phyloP scores from a whole-genome alignment of 352 stramenopile species.

The Chrysophaeum taylorii region DNA sequence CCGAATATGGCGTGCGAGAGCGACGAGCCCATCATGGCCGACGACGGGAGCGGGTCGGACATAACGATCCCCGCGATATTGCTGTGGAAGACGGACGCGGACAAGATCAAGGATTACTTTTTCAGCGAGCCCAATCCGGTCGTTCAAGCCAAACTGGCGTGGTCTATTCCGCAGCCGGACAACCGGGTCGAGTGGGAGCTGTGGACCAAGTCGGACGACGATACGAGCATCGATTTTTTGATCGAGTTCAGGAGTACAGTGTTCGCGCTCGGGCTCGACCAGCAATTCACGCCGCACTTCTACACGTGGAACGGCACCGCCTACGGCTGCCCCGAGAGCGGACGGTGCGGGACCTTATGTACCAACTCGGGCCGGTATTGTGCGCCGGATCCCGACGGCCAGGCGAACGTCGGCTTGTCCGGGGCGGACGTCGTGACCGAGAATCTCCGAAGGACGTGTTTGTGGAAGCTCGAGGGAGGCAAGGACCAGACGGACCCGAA shows the following conservation, averaged over 20 bases:
- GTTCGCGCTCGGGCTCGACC: conserved; percentile 66
- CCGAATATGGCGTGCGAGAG: conserved; percentile 45
- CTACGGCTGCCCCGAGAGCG: conserved; percentile 68
- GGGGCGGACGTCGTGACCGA: conserved; percentile 85
- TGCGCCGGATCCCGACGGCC: conserved; percentile 85
- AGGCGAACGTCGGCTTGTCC: conserved; percentile 74
- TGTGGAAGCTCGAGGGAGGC: conserved; percentile 72
- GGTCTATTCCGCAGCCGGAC: conserved; percentile 78
- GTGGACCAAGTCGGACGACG: conserved; percentile 85
- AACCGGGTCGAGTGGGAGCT: conserved; percentile 90
- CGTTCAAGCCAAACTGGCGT: conserved; percentile 83
- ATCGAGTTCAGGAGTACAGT: conserved; percentile 66
- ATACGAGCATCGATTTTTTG: conserved; percentile 39
- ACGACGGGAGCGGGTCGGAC: conserved; percentile 87
- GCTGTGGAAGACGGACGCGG: conserved; percentile 80
- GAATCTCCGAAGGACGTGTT: conserved; percentile 79
- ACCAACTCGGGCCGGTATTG: conserved; percentile 94
- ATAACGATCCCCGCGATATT: conserved; percentile 93
- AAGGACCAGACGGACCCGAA: conserved; percentile 46
- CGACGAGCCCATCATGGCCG: conserved; percentile 74
- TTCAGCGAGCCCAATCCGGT: conserved; percentile 63
- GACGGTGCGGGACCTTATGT: conserved; percentile 87
- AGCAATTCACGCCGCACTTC: conserved; percentile 89
- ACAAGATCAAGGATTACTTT: conserved; percentile 74
- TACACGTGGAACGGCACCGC: conserved; percentile 88